Evolutionary conservation across 306 rosid genomes (phyloP), one percentile per base, ranked within the genome.

Genomic region (Comarum palustre): DNA sequence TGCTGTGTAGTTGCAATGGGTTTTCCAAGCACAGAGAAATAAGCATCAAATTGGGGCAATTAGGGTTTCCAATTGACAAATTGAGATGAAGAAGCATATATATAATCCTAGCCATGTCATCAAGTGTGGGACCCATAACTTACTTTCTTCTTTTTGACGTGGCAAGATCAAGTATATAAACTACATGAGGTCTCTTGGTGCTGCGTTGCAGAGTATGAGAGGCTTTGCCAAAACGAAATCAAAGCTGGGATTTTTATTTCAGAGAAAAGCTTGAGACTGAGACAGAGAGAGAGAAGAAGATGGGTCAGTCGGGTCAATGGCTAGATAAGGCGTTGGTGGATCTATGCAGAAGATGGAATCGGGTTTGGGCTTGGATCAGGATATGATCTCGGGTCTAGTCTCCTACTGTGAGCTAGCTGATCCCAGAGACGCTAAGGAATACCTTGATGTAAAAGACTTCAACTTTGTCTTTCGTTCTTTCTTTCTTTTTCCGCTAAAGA

Each of bases 361-460:
- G 2, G 97, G 95, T 4, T 75, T 89, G 83, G 92, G 89, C 25
- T 72, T 94, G 58, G 96, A 91, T 59, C 69, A 72, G 83, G 99
- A 94, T 27, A 91, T 91, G 78, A 91, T 94, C 7, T 85, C 96
- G 31, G 96, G 96, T 22, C 83, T 94, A 20, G 99, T 91, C 58
- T 94, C 99, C 29, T 94, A 91, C 74, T 94, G 96, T 66, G 95
- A 94, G 78, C 85, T 87, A 36, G 96, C 99, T 70, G 78, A 89
- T 27, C 96, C 99, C 24, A 86, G 42, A 17, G 99, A 94, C 76
- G 99, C 97, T 66, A 91, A 94, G 73, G 96, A 89, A 69, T 94
- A 94, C 69, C 98, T 94, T 59, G 95, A 94, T 41, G 98, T 93
- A 89, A 78, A 78, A 8, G 4, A 61, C 55, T 22, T n/a, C 3